Evolutionary conservation across 495 filamentous ascomycete genomes (phyloP).

Genomic region (Penicillium riverlandense): DNA sequence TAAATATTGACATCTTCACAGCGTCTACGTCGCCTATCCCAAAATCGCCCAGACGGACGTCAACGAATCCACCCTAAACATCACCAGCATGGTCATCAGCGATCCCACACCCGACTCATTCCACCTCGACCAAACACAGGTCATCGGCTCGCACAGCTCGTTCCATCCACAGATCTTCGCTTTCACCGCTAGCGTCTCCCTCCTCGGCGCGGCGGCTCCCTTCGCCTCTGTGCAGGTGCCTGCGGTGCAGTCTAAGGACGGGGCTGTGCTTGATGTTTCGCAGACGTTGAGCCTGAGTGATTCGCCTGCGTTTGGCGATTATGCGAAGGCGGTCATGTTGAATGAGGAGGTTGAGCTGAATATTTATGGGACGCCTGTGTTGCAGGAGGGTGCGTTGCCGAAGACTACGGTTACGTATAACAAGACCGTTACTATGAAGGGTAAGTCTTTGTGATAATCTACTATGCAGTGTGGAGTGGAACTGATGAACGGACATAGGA

Average conservation of each 20-base stretch:
- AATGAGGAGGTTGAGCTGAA: slow-evolving; percentile 51
- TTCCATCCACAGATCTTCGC: slow-evolving; percentile 50
- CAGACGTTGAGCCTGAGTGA: slow-evolving; percentile 46
- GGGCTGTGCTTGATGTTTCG: slow-evolving; percentile 43
- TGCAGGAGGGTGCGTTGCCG: slow-evolving; percentile 46
- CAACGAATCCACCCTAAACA: slow-evolving; percentile 52
- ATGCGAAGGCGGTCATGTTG: slow-evolving; percentile 45
- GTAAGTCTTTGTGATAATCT: slow-evolving; percentile 20
- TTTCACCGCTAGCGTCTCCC: slow-evolving; percentile 46
- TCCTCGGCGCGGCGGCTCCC: slow-evolving; percentile 43
- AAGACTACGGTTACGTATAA: slow-evolving; percentile 46
- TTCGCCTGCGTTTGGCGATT: slow-evolving; percentile 49
- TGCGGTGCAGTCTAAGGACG: slow-evolving; percentile 46
- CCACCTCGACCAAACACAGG: slow-evolving; percentile 44
- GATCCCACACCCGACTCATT: slow-evolving; percentile 52
- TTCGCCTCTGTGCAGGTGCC: slow-evolving; percentile 54
- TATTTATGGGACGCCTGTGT: slow-evolving; percentile 48
- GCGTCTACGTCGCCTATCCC: slow-evolving; percentile 66
- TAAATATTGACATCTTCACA: slow-evolving; percentile 17
- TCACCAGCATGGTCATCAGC: slow-evolving; percentile 51
- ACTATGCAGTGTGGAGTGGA: not conserved
- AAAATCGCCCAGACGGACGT: slow-evolving; percentile 64
- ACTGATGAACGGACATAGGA: slow-evolving; percentile 22
- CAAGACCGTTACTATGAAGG: slow-evolving; percentile 49
- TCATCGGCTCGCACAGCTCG: slow-evolving; percentile 36